phyloP scores from a whole-genome alignment of 768 basidiomycete species.

The Termitomyces sp. region DNA sequence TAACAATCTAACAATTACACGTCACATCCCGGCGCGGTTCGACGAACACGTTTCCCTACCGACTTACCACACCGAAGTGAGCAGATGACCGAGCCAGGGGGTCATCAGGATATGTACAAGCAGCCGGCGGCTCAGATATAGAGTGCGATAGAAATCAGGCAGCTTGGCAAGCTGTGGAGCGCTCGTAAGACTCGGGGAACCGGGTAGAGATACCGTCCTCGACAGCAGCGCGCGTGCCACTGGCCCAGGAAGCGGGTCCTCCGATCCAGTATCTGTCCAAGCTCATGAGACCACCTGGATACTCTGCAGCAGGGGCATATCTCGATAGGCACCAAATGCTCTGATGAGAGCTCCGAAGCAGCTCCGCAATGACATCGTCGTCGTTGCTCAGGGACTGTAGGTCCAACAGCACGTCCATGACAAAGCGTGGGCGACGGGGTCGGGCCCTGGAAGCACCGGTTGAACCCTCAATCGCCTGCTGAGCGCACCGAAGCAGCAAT shows the following conservation, averaged over 20 bases:
- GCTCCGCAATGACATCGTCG: constrained; percentile 25
- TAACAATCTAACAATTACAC: background rate
- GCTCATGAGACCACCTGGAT: constrained; percentile 17
- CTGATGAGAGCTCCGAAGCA: constrained; percentile 14
- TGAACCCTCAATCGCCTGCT: constrained; percentile 21
- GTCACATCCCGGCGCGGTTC: too few species aligned
- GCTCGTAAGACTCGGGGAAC: constrained; percentile 40
- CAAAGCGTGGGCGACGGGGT: constrained; percentile 22
- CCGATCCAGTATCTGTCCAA: constrained; percentile 32
- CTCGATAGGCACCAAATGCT: background rate
- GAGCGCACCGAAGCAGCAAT: constrained; percentile 22
- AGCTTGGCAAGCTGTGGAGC: constrained; percentile 32
- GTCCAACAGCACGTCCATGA: constrained; percentile 47
- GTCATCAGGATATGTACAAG: background rate
- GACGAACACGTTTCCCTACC: background rate
- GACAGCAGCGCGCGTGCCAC: constrained; percentile 11
- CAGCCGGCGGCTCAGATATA: background rate
- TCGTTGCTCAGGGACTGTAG: constrained; percentile 22
- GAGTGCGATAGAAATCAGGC: background rate
- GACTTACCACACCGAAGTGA: background rate
- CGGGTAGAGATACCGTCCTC: constrained; percentile 6
- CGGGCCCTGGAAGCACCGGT: constrained; percentile 1
- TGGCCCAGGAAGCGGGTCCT: constrained; percentile 24
- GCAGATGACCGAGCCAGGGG: background rate
- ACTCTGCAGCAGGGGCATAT: constrained; percentile 15